Percentiles rank a stretch among this genome's conserved stretches.
Conservation (phyloP, 1,284 basidiomycete species). For the Peniophora sp. region DNA sequence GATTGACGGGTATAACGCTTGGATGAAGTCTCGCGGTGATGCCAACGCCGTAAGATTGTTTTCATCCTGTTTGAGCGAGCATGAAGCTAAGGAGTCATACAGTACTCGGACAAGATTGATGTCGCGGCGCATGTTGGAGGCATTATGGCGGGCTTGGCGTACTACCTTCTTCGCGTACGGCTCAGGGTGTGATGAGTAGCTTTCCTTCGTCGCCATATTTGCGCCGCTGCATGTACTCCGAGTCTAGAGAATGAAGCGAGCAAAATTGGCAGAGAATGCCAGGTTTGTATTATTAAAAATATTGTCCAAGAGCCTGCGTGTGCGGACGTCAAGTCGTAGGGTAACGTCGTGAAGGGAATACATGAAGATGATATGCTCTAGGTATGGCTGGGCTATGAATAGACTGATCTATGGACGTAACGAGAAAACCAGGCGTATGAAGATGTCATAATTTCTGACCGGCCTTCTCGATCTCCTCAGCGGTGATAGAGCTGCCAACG, state of each 20-base stretch:
- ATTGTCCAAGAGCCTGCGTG: too few species aligned
- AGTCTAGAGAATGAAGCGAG: too few species aligned
- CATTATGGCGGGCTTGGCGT: conserved; percentile 60
- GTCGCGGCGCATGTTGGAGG: conserved; percentile 79
- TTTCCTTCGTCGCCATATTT: background rate
- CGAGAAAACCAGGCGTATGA: too few species aligned
- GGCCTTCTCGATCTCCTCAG: conserved; percentile 35
- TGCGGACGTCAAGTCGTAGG: too few species aligned
- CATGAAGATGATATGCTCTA: too few species aligned
- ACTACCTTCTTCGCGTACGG: conserved; percentile 27
- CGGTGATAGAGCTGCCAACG: conserved; percentile 46
- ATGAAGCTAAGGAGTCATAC: conserved; percentile 3
- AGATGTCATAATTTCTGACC: conserved; percentile 2
- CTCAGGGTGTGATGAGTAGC: conserved; percentile 5
- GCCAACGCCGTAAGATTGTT: conserved; percentile 11
- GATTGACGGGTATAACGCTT: conserved; percentile 53
- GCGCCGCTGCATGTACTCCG: too few species aligned
- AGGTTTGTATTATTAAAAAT: too few species aligned
- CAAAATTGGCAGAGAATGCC: too few species aligned
- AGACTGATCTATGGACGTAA: too few species aligned
- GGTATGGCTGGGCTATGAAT: too few species aligned
- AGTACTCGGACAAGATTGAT: conserved; percentile 44
- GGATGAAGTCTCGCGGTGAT: conserved; percentile 28
- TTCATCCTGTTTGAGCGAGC: conserved; percentile 8
- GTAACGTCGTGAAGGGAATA: too few species aligned